A percentile compares a stretch with the other conserved stretches of the same genome.
Evolutionary conservation across 2,329 filamentous ascomycete genomes (phyloP).

Genomic region (Emmonsiellopsis sp.): DNA sequence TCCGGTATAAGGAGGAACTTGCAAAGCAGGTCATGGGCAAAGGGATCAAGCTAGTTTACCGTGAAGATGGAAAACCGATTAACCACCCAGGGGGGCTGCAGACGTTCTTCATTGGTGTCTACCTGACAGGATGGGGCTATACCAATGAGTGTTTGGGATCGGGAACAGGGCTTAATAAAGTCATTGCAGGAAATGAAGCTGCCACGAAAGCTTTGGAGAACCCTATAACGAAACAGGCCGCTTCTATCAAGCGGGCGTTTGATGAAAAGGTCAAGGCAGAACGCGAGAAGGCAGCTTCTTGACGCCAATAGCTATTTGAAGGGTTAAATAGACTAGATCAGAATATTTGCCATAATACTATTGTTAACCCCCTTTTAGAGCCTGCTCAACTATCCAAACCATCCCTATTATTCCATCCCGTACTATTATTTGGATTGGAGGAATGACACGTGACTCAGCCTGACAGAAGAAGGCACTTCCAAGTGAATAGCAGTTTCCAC

Average conservation of each 20-base stretch:
- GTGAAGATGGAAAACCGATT: constrained; percentile 29
- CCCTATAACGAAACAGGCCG: constrained; percentile 18
- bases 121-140: constrained; percentile 40
- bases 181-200: constrained; percentile 36
- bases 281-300: constrained; percentile 1
- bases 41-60: constrained; percentile 53
- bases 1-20: constrained; percentile 46
- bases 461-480: too few species aligned
- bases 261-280: constrained; percentile 11
- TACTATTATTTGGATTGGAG: too few species aligned
- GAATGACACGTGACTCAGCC: too few species aligned
- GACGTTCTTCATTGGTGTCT: constrained; percentile 36
- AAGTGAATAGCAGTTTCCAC: too few species aligned
- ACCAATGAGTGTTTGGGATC: constrained; percentile 34
- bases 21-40: constrained; percentile 44
- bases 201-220: constrained; percentile 33
- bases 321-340: too few species aligned
- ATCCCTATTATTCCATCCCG: too few species aligned
- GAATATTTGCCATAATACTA: too few species aligned
- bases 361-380: too few species aligned
- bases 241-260: constrained; percentile 22
- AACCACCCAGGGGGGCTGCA: constrained; percentile 27
- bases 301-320: not conserved
- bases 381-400: too few species aligned
- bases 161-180: constrained; percentile 35